phyloP scores from a whole-genome alignment of 1,139 yeast genomes.

The Debaryomyces sp. region DNA sequence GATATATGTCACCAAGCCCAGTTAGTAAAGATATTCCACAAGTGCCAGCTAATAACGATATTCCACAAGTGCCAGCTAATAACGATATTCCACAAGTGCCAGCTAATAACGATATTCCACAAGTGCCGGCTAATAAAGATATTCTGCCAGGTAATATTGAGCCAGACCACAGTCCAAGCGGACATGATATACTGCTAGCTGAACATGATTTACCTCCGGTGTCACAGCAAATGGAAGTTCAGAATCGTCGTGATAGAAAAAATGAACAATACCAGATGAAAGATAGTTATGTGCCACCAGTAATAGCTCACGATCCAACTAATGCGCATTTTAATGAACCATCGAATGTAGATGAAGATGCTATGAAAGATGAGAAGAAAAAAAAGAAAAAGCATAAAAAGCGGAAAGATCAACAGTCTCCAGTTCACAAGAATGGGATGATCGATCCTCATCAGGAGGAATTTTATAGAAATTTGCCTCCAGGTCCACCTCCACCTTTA shows the following conservation, averaged over 20 bases:
- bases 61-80: background rate
- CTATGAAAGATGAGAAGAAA: constrained; percentile 13
- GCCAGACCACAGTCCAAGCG: background rate
- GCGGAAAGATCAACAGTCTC: constrained; percentile 27
- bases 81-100: background rate
- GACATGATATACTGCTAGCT: no score
- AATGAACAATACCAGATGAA: background rate
- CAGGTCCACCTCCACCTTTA: constrained; percentile 17
- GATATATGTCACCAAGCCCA: background rate
- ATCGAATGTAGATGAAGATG: constrained; percentile 9
- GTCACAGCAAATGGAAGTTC: background rate
- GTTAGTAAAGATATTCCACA: background rate
- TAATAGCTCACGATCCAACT: background rate
- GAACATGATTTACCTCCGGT: background rate
- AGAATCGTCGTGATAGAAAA: background rate
- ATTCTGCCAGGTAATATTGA: no score
- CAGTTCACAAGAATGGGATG: constrained; percentile 13
- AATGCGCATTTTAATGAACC: background rate
- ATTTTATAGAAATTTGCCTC: constrained; percentile 17
- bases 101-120: background rate
- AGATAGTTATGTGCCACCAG: background rate
- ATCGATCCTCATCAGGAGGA: background rate
- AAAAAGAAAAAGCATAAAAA: constrained; percentile 15
- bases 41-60: background rate
- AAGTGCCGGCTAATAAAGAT: background rate